A percentile compares a stretch with the other conserved stretches of the same genome.
These are phyloP conservation scores for Quercus phellos DNA, from an alignment of 331 rosid species.

Conservation along the genomic window DNA sequence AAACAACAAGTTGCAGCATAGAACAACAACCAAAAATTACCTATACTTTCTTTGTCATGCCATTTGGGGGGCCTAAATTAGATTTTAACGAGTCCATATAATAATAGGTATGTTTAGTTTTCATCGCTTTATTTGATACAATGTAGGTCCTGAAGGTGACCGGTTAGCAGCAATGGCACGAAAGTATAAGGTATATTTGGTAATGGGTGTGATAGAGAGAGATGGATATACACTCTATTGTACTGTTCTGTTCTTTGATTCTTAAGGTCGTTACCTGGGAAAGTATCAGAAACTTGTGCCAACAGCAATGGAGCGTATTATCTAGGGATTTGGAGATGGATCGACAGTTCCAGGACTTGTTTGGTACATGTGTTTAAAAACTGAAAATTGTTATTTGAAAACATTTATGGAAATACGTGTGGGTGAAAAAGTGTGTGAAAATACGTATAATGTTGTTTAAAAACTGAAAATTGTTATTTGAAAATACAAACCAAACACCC, in stretches of 20 bases:
- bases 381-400: no score
- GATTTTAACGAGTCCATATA: neutral
- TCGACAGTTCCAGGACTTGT: conserved; percentile 52
- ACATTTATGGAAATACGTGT: no score
- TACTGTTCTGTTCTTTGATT: conserved; percentile 71
- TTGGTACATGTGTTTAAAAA: no score
- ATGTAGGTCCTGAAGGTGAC: conserved; percentile 84
- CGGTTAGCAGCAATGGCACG: conserved; percentile 89
- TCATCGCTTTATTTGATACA: neutral
- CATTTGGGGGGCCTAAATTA: neutral
- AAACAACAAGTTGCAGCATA: no score
- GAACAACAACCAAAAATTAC: neutral
- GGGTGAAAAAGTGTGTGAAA: no score
- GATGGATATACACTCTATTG: conserved; percentile 91
- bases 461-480: no score
- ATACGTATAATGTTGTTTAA: no score
- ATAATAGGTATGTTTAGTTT: neutral
- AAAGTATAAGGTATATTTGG: conserved; percentile 72
- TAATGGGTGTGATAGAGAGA: conserved; percentile 89
- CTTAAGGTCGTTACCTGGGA: conserved; percentile 79
- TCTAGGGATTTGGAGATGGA: conserved; percentile 97
- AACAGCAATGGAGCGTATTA: conserved; percentile 63
- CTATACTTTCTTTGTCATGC: neutral
- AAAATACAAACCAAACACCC: no score
- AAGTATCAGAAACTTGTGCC: conserved; percentile 94